phyloP scores from a whole-genome alignment of 2,329 filamentous ascomycete species.

The Aspergillus chevalieri region DNA sequence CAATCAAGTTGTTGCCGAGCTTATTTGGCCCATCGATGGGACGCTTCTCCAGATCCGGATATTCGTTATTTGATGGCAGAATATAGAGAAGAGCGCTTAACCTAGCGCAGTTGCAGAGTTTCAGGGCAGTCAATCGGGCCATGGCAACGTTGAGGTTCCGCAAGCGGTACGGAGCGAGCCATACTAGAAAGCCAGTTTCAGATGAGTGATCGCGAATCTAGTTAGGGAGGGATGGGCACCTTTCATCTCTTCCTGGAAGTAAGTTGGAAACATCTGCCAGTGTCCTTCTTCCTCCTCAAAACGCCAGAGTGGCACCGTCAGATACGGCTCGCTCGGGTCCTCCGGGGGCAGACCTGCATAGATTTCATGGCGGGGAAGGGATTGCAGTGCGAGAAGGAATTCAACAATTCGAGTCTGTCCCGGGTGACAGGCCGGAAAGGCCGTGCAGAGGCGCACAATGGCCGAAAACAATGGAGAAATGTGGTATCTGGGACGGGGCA shows the following conservation, averaged over 20 bases:
- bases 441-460: neutral
- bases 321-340: neutral
- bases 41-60: neutral
- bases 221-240: neutral
- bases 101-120: neutral
- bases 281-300: neutral
- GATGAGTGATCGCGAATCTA: neutral
- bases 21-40: neutral
- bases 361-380: neutral
- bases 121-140: neutral
- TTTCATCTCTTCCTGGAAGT: neutral
- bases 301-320: neutral
- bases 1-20: neutral
- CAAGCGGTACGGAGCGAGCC: neutral
- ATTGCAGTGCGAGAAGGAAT: neutral
- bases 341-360: neutral
- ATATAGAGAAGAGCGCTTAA: neutral
- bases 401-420: neutral
- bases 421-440: neutral
- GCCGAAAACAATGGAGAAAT: neutral
- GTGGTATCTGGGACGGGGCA: neutral
- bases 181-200: neutral
- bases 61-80: neutral
- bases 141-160: neutral
- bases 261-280: neutral